Percentiles rank a stretch among this genome's conserved stretches.
Conservation (phyloP, 148 eudicot genomes). For the Nyssa sinensis region DNA sequence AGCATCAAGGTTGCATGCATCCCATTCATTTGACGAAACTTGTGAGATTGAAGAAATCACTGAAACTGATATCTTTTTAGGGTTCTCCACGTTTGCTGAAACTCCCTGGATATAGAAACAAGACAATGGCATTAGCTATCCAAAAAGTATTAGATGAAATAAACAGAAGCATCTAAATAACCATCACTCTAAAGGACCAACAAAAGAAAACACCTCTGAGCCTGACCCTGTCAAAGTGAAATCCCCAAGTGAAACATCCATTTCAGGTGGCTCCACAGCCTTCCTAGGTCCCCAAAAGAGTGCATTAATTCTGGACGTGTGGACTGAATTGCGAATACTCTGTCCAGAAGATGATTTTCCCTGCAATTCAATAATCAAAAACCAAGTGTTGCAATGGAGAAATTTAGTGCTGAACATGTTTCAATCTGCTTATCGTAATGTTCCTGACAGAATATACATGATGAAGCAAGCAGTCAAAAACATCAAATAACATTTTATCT, state of each 20-base stretch:
- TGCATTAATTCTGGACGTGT: constrained; percentile 43
- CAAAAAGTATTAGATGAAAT: not conserved
- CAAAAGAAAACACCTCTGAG: constrained; percentile 53
- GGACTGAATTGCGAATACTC: constrained; percentile 15
- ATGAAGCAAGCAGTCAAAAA: not conserved
- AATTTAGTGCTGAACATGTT: not conserved
- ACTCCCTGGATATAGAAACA: constrained; percentile 33
- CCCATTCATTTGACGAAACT: constrained; percentile 70
- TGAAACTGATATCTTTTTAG: constrained; percentile 59
- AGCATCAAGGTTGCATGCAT: constrained; percentile 80
- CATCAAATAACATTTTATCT: not conserved
- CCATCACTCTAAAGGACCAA: constrained; percentile 16
- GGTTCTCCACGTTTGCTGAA: constrained; percentile 23
- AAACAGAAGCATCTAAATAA: constrained; percentile 10
- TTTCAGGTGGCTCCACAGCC: constrained; percentile 45
- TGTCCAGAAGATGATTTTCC: constrained; percentile 30
- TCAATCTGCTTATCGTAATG: not conserved
- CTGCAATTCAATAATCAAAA: constrained; percentile 27
- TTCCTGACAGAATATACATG: not conserved
- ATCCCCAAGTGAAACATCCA: constrained; percentile 47
- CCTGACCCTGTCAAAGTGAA: constrained; percentile 65
- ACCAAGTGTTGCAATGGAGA: not conserved
- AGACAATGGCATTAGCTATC: constrained; percentile 1
- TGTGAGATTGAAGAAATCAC: constrained; percentile 76
- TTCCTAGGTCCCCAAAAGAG: constrained; percentile 77